These are phyloP conservation scores for Aureobasidium pullulans DNA, from an alignment of 2,329 filamentous ascomycete species.

Conservation along the genomic window DNA sequence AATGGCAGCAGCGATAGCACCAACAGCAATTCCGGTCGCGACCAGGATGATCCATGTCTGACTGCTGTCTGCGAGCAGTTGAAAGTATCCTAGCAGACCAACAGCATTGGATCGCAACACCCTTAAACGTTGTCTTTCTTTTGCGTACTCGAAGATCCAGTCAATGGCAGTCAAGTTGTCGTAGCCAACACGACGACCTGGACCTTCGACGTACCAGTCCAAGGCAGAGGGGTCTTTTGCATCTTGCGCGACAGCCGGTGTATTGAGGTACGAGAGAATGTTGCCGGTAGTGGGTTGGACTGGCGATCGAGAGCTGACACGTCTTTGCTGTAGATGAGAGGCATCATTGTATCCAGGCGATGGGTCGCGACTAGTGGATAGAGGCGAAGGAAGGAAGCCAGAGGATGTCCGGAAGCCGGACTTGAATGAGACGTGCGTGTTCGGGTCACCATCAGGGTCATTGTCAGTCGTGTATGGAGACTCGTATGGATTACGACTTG, in stretches of 20 bases:
- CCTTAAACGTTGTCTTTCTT: slow-evolving; percentile 83
- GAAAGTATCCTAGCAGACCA: slow-evolving; percentile 65
- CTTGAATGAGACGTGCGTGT: slow-evolving; percentile 57
- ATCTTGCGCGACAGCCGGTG: slow-evolving; percentile 24
- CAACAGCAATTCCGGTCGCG: slow-evolving; percentile 75
- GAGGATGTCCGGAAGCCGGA: slow-evolving; percentile 45
- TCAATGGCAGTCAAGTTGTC: slow-evolving; percentile 96
- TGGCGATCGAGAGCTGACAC: slow-evolving; percentile 17
- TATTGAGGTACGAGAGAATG: slow-evolving; percentile 36
- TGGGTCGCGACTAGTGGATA: slow-evolving; percentile 24
- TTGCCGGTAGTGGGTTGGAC: slow-evolving; percentile 28
- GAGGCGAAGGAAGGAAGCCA: slow-evolving; percentile 36
- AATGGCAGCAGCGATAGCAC: slow-evolving; percentile 77
- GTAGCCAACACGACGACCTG: slow-evolving; percentile 82
- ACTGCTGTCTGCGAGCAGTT: slow-evolving; percentile 70
- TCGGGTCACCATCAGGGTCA: slow-evolving; percentile 24
- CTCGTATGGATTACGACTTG: slow-evolving; percentile 34
- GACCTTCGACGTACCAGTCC: slow-evolving; percentile 89
- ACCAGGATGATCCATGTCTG: slow-evolving; percentile 90
- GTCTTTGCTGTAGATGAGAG: slow-evolving; percentile 25
- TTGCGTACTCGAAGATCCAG: slow-evolving; percentile 98
- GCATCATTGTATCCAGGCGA: slow-evolving; percentile 18
- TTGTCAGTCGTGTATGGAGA: slow-evolving; percentile 40
- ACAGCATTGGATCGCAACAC: slow-evolving; percentile 50
- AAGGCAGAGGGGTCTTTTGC: slow-evolving; percentile 37